A percentile compares a stretch with the other conserved stretches of the same genome.
Evolutionary conservation across 2,329 filamentous ascomycete genomes (phyloP).

Genomic region (Davidsoniella eucalypti): DNA sequence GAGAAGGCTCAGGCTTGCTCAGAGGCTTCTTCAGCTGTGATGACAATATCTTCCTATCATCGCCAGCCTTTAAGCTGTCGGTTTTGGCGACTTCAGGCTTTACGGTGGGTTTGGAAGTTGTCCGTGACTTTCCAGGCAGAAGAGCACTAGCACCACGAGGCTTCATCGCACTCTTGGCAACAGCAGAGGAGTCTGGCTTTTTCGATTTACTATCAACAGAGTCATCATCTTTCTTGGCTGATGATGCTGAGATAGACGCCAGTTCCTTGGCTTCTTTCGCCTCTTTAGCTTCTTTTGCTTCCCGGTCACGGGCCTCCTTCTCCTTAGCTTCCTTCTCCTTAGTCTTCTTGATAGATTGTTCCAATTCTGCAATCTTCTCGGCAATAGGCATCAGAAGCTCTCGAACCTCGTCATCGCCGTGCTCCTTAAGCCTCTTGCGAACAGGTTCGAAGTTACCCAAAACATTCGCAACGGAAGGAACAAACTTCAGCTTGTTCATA

Average conservation of each 20-base stretch:
- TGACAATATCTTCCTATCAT: constrained; percentile 8
- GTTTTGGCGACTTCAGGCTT: constrained; percentile 18
- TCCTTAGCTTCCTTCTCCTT: constrained; percentile 2
- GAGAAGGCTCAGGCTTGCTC: constrained; percentile 17
- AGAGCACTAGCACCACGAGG: constrained; percentile 16
- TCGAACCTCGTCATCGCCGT: constrained; percentile 48
- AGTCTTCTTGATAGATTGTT: constrained; percentile 27
- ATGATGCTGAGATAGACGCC: not conserved
- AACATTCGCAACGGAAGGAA: constrained; percentile 32
- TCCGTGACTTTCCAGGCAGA: constrained; percentile 33
- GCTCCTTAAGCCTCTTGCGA: constrained; percentile 44
- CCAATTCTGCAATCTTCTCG: constrained; percentile 10
- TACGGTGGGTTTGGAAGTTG: constrained; percentile 24
- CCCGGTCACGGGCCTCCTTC: constrained; percentile 15
- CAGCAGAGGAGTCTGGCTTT: not conserved
- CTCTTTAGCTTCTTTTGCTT: not conserved
- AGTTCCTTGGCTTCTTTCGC: not conserved
- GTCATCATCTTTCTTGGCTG: not conserved
- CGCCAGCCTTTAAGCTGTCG: constrained; percentile 14
- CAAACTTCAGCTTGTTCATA: constrained; percentile 44
- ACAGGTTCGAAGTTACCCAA: constrained; percentile 43
- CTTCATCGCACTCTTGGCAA: constrained; percentile 18
- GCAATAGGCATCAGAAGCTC: constrained; percentile 42
- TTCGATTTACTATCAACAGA: not conserved
- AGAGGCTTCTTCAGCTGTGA: constrained; percentile 15